A percentile compares a stretch with the other conserved stretches of the same genome.
Conservation (phyloP, 768 basidiomycete species). For the Hypsizygus marmoreus region DNA sequence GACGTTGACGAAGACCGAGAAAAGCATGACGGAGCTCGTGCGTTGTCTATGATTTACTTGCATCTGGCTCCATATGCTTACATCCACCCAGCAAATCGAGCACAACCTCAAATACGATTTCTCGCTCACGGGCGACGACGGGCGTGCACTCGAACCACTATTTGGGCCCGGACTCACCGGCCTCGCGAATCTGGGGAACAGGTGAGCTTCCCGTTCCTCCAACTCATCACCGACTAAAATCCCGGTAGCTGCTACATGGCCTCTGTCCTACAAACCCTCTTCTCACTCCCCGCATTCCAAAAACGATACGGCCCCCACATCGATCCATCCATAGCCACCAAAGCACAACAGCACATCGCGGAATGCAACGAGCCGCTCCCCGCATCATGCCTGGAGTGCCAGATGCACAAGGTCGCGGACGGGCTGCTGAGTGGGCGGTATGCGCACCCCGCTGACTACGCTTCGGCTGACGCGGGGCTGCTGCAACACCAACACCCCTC, state of each 20-base stretch:
- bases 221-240: neutral
- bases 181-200: constrained; percentile 90
- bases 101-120: constrained; percentile 96
- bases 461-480: neutral
- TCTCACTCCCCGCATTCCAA: constrained; percentile 79
- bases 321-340: constrained; percentile 14
- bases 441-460: constrained; percentile 57
- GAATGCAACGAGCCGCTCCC: constrained; percentile 70
- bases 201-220: constrained; percentile 27
- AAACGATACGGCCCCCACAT: constrained; percentile 55
- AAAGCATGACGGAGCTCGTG: constrained; percentile 94
- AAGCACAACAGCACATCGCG: constrained; percentile 56
- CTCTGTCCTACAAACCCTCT: constrained; percentile 85
- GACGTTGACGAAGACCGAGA: constrained; percentile 87
- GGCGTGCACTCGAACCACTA: constrained; percentile 83
- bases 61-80: neutral
- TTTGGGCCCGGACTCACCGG: constrained; percentile 91
- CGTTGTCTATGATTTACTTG: constrained; percentile 15
- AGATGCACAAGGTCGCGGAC: constrained; percentile 90
- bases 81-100: constrained; percentile 77
- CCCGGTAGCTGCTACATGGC: constrained; percentile 90
- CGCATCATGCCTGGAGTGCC: constrained; percentile 90
- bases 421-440: constrained; percentile 94
- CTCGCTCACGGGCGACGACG: constrained; percentile 83
- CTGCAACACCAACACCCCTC: constrained; percentile 22